Percentiles rank a stretch among this genome's conserved stretches.
Evolutionary conservation across 1,284 basidiomycete genomes (phyloP).

Genomic region (Pulchroboletus neoregius): DNA sequence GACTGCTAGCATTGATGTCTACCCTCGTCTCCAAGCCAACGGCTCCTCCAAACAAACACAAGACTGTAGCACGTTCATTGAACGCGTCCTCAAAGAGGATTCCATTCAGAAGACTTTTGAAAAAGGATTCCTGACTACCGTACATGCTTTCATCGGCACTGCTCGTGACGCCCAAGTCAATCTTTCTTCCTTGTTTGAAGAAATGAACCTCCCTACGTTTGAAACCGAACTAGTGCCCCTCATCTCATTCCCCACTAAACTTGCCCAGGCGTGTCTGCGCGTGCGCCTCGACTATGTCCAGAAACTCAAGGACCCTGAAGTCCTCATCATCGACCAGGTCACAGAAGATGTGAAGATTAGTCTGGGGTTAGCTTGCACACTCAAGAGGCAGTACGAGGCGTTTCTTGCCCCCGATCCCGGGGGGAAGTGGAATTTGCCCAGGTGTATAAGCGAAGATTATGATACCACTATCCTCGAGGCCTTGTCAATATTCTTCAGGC

Average conservation of each 20-base stretch:
- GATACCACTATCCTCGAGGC: conserved; percentile 88
- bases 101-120: conserved; percentile 93
- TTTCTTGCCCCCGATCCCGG: conserved; percentile 84
- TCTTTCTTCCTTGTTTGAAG: conserved; percentile 66
- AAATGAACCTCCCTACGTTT: conserved; percentile 91
- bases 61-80: conserved; percentile 80
- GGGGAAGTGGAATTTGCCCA: conserved; percentile 85
- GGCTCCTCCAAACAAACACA: conserved; percentile 41
- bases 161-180: conserved; percentile 88
- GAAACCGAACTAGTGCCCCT: conserved; percentile 90
- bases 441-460: conserved; percentile 86
- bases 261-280: conserved; percentile 88
- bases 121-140: conserved; percentile 85
- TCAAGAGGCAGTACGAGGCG: conserved; percentile 92
- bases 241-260: conserved; percentile 91
- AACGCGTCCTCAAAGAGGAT: conserved; percentile 94
- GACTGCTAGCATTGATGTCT: conserved; percentile 54
- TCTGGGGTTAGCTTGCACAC: conserved; percentile 88
- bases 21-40: conserved; percentile 26
- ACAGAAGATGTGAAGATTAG: conserved; percentile 91
- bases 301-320: conserved; percentile 85
- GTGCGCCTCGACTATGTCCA: conserved; percentile 89
- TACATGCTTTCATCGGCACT: conserved; percentile 82
- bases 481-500: conserved; percentile 86
- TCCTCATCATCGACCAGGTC: conserved; percentile 94